Evolutionary conservation across 257 asterid genomes (phyloP), one percentile per base, ranked within the genome.

Genomic region (Penstemon eatonii): DNA sequence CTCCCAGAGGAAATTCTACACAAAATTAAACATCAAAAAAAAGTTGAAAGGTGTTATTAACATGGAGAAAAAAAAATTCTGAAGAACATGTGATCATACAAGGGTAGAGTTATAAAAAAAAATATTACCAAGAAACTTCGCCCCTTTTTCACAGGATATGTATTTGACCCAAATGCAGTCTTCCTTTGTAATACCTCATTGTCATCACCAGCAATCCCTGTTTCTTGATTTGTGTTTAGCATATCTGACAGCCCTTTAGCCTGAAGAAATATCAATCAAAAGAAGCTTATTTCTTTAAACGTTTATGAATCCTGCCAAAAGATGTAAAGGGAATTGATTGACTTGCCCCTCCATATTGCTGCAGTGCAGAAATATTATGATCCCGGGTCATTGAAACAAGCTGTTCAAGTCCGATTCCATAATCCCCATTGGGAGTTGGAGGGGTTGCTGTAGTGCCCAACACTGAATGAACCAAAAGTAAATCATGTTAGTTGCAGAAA

Each of bases 1-100:
- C 67, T 92, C 98, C 98, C 97, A 92, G 45, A 92, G 86, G 85
- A 93, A 93, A 73, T 73, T 83, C 98, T 93, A 75, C 65, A 80
- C 19, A 52, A 52, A 36, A 70, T 33, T 54, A 44, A 72, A 61
- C 6, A 56, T 9, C 19, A 39, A 58, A 25, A 6, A 63, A 66
- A 73, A 47, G 37, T 62, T 60, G 47, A 25, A 57, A 43, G 60
- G 75, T 44, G 64, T 10, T 63, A 52, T 71, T 59, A 49, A 62
- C 11, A 54, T 56, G 13, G 33, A 25, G 33, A 25, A 52, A 57
- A 62, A 62, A 43, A 66, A 37, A 81, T 37, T 18, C 6, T 37
- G 44, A 56, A 70, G 11, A 68, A 53, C 44, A 41, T 33, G 38
- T 40, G 50, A 33, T 66, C 8, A 54, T 45, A 69, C 44, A 42